These are phyloP conservation scores for Pestalotiopsis fici DNA, from an alignment of 2,329 filamentous ascomycete species.

Conservation along the genomic window DNA sequence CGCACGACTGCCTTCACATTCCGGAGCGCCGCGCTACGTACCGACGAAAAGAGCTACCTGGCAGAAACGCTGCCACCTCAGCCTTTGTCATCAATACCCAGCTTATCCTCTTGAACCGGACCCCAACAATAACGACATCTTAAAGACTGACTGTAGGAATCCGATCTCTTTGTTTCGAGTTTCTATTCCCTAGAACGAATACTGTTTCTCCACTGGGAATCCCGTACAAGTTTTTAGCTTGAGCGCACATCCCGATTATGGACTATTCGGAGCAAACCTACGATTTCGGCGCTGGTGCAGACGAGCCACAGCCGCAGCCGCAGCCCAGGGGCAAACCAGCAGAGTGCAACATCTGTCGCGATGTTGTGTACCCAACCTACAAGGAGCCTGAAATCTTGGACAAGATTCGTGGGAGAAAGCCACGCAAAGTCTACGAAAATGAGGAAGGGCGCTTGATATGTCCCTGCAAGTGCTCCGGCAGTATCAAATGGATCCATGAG, in stretches of 20 bases:
- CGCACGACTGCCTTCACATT: not conserved
- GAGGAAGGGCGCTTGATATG: constrained; percentile 80
- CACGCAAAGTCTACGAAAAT: constrained; percentile 61
- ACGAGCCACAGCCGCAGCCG: not conserved
- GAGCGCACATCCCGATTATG: not conserved
- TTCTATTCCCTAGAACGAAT: not conserved
- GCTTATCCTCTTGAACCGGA: not conserved
- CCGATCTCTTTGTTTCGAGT: not conserved
- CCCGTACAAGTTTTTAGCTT: not conserved
- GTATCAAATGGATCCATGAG: constrained; percentile 92
- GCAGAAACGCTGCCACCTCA: not conserved
- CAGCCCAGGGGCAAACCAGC: constrained; percentile 14
- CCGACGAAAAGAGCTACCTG: not conserved
- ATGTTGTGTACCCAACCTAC: constrained; percentile 57
- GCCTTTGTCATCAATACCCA: not conserved
- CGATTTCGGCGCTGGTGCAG: not conserved
- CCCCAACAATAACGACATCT: not conserved
- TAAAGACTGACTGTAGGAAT: not conserved
- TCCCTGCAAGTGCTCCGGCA: constrained; percentile 92
- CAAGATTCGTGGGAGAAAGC: constrained; percentile 22
- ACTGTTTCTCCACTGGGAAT: not conserved
- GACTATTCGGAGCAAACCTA: not conserved
- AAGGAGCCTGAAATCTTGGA: constrained; percentile 30
- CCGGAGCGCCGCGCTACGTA: not conserved
- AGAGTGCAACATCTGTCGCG: constrained; percentile 86